These are phyloP conservation scores for Vanrija humicola DNA, from an alignment of 1,284 basidiomycete species.

Conservation along the genomic window DNA sequence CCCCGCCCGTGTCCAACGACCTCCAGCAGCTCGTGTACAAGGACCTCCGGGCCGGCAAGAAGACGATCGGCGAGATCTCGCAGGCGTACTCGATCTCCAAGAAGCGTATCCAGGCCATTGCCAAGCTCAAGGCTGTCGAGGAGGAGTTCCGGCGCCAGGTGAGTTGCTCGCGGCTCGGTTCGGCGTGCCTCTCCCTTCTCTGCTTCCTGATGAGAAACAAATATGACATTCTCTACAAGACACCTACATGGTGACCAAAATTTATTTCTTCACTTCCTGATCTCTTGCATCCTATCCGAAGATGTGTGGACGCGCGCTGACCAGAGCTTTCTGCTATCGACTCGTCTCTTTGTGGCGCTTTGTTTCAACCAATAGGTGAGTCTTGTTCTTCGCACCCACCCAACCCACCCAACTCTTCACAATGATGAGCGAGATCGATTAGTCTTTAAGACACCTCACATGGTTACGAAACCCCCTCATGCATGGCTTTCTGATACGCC, in stretches of 20 bases:
- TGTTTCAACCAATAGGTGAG: conserved; percentile 36
- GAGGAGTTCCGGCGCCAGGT: conserved; percentile 43
- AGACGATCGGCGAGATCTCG: conserved; percentile 33
- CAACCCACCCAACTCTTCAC: conserved; percentile 12
- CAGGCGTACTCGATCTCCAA: conserved; percentile 42
- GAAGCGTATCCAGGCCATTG: conserved; percentile 43
- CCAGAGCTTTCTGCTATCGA: conserved; percentile 2
- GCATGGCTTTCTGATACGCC: conserved; percentile 48
- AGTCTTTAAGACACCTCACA: conserved; percentile 50
- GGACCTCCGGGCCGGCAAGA: conserved; percentile 20
- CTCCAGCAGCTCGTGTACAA: conserved; percentile 32
- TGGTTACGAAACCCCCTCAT: conserved; percentile 46
- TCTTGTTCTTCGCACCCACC: conserved; percentile 2
- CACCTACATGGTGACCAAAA: conserved; percentile 44
- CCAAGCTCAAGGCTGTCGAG: conserved; percentile 46
- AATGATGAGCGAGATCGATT: conserved; percentile 49
- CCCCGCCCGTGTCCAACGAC: conserved; percentile 44
- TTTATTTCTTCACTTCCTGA: conserved; percentile 51
- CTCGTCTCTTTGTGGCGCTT: neutral
- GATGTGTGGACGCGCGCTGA: neutral
- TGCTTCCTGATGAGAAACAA: conserved; percentile 36
- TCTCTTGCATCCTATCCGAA: conserved; percentile 2
- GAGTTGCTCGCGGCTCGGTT: conserved; percentile 15
- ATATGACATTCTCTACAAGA: conserved; percentile 51
- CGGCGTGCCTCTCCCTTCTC: neutral